Percentiles rank a stretch among this genome's conserved stretches.
Conservation (phyloP, 345 rosid species). For the Clarkia xantiana region DNA sequence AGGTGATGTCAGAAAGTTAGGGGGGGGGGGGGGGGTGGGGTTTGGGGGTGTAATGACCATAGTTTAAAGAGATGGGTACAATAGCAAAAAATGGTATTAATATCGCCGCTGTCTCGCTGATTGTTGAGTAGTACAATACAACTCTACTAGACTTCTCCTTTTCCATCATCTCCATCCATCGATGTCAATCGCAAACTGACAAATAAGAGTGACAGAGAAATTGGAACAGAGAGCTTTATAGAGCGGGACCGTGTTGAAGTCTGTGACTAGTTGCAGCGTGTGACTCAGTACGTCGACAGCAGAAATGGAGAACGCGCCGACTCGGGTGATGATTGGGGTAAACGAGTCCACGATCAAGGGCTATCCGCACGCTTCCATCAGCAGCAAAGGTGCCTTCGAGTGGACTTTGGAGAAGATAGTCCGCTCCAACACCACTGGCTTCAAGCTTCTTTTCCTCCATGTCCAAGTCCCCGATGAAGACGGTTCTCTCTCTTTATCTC, state of each 20-base stretch:
- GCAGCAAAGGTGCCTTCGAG: constrained; percentile 82
- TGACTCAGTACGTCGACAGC: background rate
- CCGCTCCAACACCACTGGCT: constrained; percentile 56
- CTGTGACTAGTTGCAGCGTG: too few relatives aligned
- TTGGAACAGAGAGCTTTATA: background rate
- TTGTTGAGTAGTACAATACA: too few relatives aligned
- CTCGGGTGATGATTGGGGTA: constrained; percentile 72
- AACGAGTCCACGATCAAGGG: constrained; percentile 85
- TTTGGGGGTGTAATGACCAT: too few relatives aligned
- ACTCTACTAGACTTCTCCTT: too few relatives aligned
- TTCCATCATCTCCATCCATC: too few relatives aligned
- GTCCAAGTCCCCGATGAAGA: constrained; percentile 96
- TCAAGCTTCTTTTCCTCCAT: constrained; percentile 83
- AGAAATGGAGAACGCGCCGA: constrained; percentile 38
- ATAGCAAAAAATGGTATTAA: too few relatives aligned
- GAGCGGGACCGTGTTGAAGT: background rate
- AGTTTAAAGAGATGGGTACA: too few relatives aligned
- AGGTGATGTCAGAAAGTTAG: too few relatives aligned
- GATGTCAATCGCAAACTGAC: too few relatives aligned
- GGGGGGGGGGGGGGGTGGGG: too few relatives aligned
- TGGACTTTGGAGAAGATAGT: constrained; percentile 87
- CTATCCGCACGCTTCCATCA: constrained; percentile 86
- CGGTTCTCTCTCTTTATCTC: constrained; percentile 27
- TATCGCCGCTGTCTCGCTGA: too few relatives aligned
- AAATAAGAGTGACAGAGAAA: background rate